phyloP scores from a whole-genome alignment of 1,284 basidiomycete genomes.

The Marasmius oreades region DNA sequence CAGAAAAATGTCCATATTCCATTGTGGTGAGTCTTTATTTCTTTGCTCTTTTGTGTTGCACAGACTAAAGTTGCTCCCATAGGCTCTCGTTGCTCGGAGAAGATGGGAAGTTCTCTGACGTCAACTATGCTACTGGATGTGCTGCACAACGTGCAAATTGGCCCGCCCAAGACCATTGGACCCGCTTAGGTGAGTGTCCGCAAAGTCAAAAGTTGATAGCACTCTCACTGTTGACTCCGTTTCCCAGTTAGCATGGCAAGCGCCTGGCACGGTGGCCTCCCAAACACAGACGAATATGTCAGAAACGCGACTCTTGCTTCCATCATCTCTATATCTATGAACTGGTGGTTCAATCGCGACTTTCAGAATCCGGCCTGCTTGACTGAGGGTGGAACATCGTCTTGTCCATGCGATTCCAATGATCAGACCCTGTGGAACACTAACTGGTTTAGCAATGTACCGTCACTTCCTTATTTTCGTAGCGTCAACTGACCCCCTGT shows the following conservation, averaged over 20 bases:
- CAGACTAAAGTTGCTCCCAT: not conserved
- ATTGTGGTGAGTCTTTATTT: not conserved
- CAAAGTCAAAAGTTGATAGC: not conserved
- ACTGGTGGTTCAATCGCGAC: conserved; percentile 64
- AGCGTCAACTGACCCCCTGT: not conserved
- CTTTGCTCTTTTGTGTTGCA: not conserved
- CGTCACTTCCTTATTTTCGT: not conserved
- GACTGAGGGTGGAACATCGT: conserved; percentile 42
- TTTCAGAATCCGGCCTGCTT: conserved; percentile 51
- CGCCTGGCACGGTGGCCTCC: conserved; percentile 52
- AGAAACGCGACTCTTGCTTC: conserved; percentile 33
- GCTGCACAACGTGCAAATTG: conserved; percentile 58
- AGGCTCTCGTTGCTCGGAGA: conserved; percentile 6
- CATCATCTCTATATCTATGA: conserved; percentile 48
- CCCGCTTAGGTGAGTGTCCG: conserved; percentile 46
- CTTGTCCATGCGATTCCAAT: conserved; percentile 53
- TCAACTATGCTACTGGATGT: conserved; percentile 41
- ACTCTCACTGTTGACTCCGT: not conserved
- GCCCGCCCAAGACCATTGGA: conserved; percentile 64
- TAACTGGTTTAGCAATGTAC: conserved; percentile 68
- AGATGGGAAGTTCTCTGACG: conserved; percentile 14
- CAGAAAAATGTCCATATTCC: not conserved
- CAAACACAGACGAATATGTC: conserved; percentile 36
- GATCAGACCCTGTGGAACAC: conserved; percentile 56
- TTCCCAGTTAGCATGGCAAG: conserved; percentile 46